phyloP scores from a whole-genome alignment of 257 asterid species.

The Nicotiana attenuata region DNA sequence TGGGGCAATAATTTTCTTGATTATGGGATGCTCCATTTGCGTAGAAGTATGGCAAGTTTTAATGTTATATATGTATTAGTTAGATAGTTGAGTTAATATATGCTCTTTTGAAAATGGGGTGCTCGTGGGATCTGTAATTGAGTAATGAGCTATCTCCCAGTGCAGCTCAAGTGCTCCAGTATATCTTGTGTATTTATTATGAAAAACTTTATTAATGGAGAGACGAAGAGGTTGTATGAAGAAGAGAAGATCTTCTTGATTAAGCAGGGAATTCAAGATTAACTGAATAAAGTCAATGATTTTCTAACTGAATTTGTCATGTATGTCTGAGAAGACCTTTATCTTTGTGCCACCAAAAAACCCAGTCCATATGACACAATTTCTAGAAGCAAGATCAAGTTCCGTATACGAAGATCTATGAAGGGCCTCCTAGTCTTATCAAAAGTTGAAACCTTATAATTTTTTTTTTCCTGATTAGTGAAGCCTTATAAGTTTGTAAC shows the following conservation, averaged over 20 bases:
- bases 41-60: not conserved
- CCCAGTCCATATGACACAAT: not conserved
- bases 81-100: not conserved
- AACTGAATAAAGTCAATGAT: not conserved
- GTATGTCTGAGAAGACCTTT: not conserved
- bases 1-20: not conserved
- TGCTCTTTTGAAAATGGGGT: not conserved
- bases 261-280: not conserved
- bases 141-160: not conserved
- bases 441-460: not conserved
- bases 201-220: not conserved
- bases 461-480: not conserved
- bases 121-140: not conserved
- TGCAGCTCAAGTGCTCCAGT: not conserved
- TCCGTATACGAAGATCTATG: not conserved
- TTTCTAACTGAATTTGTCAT: not conserved
- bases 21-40: not conserved
- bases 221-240: not conserved
- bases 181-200: not conserved
- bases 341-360: not conserved
- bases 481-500: not conserved
- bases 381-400: constrained; percentile 8
- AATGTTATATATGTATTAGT: not conserved
- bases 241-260: not conserved
- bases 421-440: constrained; percentile 7